Evolutionary conservation across 208 protist species (phyloP), one percentile per base, ranked within the genome.

Genomic region (Vickermania ingenoplastis): DNA sequence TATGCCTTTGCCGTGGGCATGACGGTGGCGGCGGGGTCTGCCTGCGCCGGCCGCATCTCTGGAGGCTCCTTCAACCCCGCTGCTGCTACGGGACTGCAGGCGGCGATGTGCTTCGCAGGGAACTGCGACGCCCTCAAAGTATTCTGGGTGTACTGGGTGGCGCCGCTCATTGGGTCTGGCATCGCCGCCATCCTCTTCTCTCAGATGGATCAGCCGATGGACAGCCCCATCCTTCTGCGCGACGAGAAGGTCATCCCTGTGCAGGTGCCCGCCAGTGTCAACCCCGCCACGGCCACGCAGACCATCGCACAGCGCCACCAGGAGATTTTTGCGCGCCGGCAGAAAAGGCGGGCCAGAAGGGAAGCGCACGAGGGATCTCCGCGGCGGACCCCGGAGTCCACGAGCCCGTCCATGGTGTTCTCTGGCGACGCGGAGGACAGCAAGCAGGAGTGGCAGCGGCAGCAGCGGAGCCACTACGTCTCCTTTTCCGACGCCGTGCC

Each of bases 101-200:
- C 88, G 41, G 77, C 86, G 17, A 53, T 79, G 27, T 93, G 86
- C 59, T 65, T 93, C 41, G 69, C 79, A 23, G 81, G 80, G 21
- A 63, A 71, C 57, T 93, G 86, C 51, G 75, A 83, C 22, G 65
- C 75, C 13, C 60, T 93, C 56, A 75, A 74, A 61, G 65, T 57
- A 17, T 79, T 91, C 53, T 93, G 86, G 83, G 59, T 93, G 13
- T 87, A 93, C 73, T 93, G 86, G 83, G 56, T 93, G 22, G 83
- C 86, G 1, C 86, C 86, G 13, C 49, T 91, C 26, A 65, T 72
- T 41, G 86, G 86, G 2, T 73, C 78, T 17, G 69, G 73, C 4
- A 25, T 88, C 23, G 82, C 86, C 4, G 68, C 79, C 21, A 29
- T 89, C 31, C 45, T 89, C 51, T 93, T 78, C 67, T 73, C 75